Evolutionary conservation across 164 flowering plant species (phyloP).

Genomic region (Stephania japonica): DNA sequence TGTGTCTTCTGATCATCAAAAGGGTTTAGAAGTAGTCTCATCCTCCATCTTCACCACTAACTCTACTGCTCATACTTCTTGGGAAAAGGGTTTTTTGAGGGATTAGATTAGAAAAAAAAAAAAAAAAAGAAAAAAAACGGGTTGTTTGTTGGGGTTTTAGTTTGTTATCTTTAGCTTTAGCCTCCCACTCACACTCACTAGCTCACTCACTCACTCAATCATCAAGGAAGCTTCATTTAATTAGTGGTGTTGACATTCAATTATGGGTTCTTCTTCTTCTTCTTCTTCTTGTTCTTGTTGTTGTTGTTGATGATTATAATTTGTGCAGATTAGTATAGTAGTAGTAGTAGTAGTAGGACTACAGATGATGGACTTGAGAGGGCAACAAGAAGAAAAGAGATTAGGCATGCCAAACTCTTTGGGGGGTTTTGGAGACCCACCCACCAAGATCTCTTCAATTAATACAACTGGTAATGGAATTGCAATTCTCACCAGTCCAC

Average conservation of each 20-base stretch:
- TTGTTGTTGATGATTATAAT: too few relatives aligned
- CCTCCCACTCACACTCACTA: not conserved
- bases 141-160: conserved; percentile 29
- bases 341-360: not conserved
- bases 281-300: too few relatives aligned
- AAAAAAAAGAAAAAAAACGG: not conserved
- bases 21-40: not conserved
- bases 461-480: conserved; percentile 8
- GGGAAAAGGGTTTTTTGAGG: conserved; percentile 6
- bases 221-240: not conserved
- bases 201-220: not conserved
- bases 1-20: conserved; percentile 11
- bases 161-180: conserved; percentile 11
- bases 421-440: conserved; percentile 16
- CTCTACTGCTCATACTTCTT: conserved; percentile 14
- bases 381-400: conserved; percentile 24
- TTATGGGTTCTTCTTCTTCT: too few relatives aligned
- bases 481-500: conserved; percentile 4
- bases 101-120: conserved; percentile 1
- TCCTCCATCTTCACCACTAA: conserved; percentile 5
- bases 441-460: conserved; percentile 19
- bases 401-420: conserved; percentile 28
- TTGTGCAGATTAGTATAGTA: not conserved
- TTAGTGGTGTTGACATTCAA: not conserved
- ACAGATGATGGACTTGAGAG: conserved; percentile 32